Evolutionary conservation across 176 grass and related monocot species (phyloP), one percentile per base, ranked within the genome.

Genomic region (Sorghum bicolor): DNA sequence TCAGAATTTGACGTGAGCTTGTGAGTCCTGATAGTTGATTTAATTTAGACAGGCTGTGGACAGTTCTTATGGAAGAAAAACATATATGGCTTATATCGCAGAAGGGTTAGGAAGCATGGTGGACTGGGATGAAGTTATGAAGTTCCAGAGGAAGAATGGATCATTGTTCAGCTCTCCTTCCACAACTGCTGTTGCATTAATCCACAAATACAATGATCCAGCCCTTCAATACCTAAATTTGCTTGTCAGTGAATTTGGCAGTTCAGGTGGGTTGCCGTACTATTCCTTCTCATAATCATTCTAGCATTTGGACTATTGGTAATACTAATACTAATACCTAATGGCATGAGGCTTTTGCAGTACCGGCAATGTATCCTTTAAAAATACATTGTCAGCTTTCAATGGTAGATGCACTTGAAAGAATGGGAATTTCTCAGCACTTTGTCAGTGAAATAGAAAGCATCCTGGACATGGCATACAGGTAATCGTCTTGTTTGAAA

Each of bases 81-180:
- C 80, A 44, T 97, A 97, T 55, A 75, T 94, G 64, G 90, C 90
- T 13, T 97, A 90, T 85, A 68, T 94, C 10, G 25, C 88, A 28
- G 95, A 97, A 86, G 92, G 92, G 34, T 82, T 97, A 66, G 88
- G 84, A 68, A 82, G 83, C 53, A 32, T 38, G 17, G 52, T 88
- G 22, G 88, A 94, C 8, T 91, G 84, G 86, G 78, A 86, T 76
- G 82, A 92, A 76, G 30, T 82, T 75, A 85, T 88, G 82, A 93
- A 80, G 70, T 94, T 87, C 74, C 92, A 93, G 62, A 88, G 82
- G 76, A 83, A 88, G 60, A 94, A 98, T 74, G 92, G 92, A 24
- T 94, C 95, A 2, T 25, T 97, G 25, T 90, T 97, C 66, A 90
- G 88, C 68, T 93, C 82, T 74, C 92, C 90, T 84, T 91, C 90